Evolutionary conservation across 2,329 filamentous ascomycete species (phyloP), one percentile per base, ranked within the genome.

Genomic region (Pseudogymnoascus sp.): DNA sequence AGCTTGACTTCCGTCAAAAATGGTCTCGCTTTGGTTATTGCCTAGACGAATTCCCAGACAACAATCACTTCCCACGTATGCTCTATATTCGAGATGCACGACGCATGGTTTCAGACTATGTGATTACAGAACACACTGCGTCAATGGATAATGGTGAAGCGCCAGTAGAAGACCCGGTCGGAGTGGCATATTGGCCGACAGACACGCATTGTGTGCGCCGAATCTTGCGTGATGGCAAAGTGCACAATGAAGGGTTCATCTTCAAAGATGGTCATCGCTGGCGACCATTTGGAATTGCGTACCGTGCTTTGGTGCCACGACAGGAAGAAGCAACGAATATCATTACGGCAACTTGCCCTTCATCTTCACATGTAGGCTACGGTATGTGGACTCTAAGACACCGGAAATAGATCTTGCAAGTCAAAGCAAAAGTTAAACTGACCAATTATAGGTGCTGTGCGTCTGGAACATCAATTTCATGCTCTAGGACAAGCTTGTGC

Each of bases 51-150:
- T 73, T 70, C 62, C 64, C 62, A 1, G 66, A 68, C 36, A 72
- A 73, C 59, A 66, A 62, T 14, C 62, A 70, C 63, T 73, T 71
- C 40, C 71, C 71, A 4, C 62, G 68, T 31, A 64, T 71, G 57
- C 64, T 73, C 18, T 72, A 73, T 64, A 68, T 73, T 26, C 71
- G 70, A 10, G 71, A 72, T 34, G 69, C 65, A 14, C 64, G 71
- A n/a, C 68, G 67, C 59, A 69, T 71, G 69, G 59, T 67, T 1
- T 68, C 66, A 2, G 63, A 68, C 29, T 71, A 69, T 57, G 68
- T 69, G 40, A 69, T 72, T 64, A 72, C 67, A 5, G 65, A 69
- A 59, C 61, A 61, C 16, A 67, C 62, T 11, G 67, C 69, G 2
- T 65, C 68, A n/a, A 51, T 62, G 37, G 64, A 36, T 39, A 62